Conservation (phyloP, 176 grass and related monocot genomes). For the Musa schizocarpa region DNA sequence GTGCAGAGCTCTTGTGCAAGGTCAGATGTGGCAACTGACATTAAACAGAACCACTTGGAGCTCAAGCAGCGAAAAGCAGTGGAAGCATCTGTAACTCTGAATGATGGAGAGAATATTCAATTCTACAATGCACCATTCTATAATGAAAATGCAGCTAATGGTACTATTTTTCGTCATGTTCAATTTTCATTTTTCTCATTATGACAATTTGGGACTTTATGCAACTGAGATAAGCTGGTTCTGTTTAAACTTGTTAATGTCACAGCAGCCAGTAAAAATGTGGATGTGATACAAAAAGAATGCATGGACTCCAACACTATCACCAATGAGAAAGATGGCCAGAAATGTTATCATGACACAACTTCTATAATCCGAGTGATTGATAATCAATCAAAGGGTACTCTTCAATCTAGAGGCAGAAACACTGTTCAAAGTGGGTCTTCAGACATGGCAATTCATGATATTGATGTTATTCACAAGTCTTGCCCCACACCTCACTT, state of each 20-base stretch:
- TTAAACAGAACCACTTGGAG: conserved; percentile 40
- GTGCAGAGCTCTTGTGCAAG: conserved; percentile 92
- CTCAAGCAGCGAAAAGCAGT: conserved; percentile 26
- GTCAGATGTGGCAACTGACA: conserved; percentile 77
- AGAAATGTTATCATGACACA: conserved; percentile 22
- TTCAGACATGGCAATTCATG: conserved; percentile 14
- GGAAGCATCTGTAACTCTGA: conserved; percentile 4
- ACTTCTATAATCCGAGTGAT: conserved; percentile 35
- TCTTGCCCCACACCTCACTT: conserved; percentile 43
- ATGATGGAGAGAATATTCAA: conserved; percentile 10
- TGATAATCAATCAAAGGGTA: conserved; percentile 20
- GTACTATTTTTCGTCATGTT: not conserved
- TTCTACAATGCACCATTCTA: not conserved
- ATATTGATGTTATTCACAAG: conserved; percentile 10
- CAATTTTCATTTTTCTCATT: not conserved
- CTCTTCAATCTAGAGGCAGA: conserved; percentile 2
- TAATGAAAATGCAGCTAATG: not conserved
- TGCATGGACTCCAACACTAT: conserved; percentile 3
- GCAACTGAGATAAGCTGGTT: conserved; percentile 4
- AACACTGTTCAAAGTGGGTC: too few species aligned
- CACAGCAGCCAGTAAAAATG: conserved; percentile 21
- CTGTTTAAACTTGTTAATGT: not conserved
- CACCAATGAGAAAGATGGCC: conserved; percentile 14
- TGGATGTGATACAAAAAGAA: conserved; percentile 3
- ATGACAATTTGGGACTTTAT: not conserved